A percentile compares a stretch with the other conserved stretches of the same genome.
Evolutionary conservation across 2,329 filamentous ascomycete genomes (phyloP).

Genomic region (Setomelanomma holmii): DNA sequence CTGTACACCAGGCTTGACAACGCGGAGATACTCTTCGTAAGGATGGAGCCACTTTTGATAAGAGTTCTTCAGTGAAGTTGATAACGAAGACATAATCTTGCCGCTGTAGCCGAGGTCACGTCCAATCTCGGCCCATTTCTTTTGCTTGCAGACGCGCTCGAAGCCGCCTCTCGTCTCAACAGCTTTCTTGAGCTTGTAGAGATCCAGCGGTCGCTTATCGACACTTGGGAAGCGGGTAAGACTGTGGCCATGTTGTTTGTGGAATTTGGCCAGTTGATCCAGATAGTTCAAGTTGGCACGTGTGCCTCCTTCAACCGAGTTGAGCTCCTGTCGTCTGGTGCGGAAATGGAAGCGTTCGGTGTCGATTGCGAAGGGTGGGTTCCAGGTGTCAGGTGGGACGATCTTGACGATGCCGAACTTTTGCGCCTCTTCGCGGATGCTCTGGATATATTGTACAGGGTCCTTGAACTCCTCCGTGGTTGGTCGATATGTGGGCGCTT

Average conservation of each 20-base stretch:
- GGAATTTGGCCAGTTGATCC: conserved; percentile 92
- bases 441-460: conserved; percentile 90
- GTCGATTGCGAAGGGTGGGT: conserved; percentile 93
- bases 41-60: conserved; percentile 97
- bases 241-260: conserved; percentile 94
- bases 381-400: conserved; percentile 92
- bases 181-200: conserved; percentile 96
- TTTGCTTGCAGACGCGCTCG: conserved; percentile 93
- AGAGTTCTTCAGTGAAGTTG: conserved; percentile 96
- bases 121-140: conserved; percentile 99
- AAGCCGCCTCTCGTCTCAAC: conserved; percentile 95
- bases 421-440: conserved; percentile 83
- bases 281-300: conserved; percentile 95
- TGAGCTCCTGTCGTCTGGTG: conserved; percentile 94
- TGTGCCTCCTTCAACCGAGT: conserved; percentile 97
- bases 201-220: conserved; percentile 93
- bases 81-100: conserved; percentile 99
- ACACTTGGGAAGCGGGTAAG: conserved; percentile 94
- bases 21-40: conserved; percentile 90
- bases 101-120: conserved; percentile 96
- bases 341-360: conserved; percentile 98
- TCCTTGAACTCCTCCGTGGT: conserved; percentile 95
- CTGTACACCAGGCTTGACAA: conserved; percentile 95
- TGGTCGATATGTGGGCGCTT: conserved; percentile 89
- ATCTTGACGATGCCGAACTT: conserved; percentile 96